A percentile compares a stretch with the other conserved stretches of the same genome.
These are phyloP conservation scores for Ganoderma boninense DNA, from an alignment of 1,284 basidiomycete species.

Conservation along the genomic window DNA sequence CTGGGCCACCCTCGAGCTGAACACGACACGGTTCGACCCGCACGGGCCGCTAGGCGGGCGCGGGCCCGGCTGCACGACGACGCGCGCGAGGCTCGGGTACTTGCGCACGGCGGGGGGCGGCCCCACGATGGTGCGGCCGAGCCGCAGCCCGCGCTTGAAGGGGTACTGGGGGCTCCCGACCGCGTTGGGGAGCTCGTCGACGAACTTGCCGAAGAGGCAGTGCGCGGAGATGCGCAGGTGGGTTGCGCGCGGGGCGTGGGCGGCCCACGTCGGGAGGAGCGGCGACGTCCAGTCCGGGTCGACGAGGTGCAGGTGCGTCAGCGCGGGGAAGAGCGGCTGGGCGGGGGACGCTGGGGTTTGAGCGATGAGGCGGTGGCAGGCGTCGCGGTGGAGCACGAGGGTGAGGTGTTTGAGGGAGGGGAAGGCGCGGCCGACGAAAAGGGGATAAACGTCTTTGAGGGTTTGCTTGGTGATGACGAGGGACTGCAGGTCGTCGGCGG, in stretches of 20 bases:
- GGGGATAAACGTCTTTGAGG: not conserved
- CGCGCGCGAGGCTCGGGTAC: constrained; percentile 7
- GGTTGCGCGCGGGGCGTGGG: constrained; percentile 12
- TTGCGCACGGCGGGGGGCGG: not conserved
- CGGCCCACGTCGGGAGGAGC: not conserved
- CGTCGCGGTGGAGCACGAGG: constrained; percentile 6
- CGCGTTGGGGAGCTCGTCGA: constrained; percentile 2
- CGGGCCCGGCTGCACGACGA: constrained; percentile 12
- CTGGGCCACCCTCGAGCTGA: not conserved
- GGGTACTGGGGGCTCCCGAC: not conserved
- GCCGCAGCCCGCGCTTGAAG: not conserved
- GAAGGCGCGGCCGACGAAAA: constrained; percentile 9
- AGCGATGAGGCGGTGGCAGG: not conserved
- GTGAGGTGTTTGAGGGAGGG: constrained; percentile 17
- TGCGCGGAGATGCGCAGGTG: constrained; percentile 15
- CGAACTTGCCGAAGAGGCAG: not conserved
- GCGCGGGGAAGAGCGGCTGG: constrained; percentile 13
- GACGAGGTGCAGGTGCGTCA: constrained; percentile 19
- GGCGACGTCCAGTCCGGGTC: not conserved
- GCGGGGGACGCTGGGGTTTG: not conserved
- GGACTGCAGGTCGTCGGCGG: constrained; percentile 7
- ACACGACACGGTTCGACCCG: not conserved
- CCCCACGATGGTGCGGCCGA: no score
- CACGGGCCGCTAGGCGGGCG: not conserved
- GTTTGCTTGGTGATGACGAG: constrained; percentile 6